Conservation (phyloP, 2,329 filamentous ascomycete species). For the Cladosporium sp. region DNA sequence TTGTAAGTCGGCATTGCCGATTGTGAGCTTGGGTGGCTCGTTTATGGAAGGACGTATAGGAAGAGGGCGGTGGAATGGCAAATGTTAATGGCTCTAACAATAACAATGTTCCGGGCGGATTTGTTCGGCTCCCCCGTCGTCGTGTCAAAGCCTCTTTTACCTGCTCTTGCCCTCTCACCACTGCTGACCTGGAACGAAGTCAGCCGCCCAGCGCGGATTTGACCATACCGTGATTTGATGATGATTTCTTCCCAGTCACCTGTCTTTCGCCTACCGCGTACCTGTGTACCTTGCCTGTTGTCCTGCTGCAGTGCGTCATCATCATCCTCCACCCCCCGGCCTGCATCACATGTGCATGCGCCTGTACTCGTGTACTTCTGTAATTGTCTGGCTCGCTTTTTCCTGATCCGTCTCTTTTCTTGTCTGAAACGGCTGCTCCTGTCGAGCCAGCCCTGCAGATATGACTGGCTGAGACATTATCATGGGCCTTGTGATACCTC, state of each 20-base stretch:
- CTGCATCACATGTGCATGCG: constrained; percentile 7
- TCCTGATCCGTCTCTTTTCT: neutral
- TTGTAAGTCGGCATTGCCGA: too few relatives aligned
- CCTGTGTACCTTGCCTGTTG: constrained; percentile 3
- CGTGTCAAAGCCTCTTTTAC: too few relatives aligned
- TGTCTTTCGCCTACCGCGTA: too few relatives aligned
- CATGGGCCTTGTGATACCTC: constrained; percentile 2
- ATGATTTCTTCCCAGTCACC: too few relatives aligned
- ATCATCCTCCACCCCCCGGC: neutral
- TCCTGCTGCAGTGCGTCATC: constrained; percentile 3
- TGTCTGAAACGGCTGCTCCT: neutral
- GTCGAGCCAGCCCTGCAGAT: constrained; percentile 1
- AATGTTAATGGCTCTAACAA: too few relatives aligned
- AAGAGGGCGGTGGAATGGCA: too few relatives aligned
- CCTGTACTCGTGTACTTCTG: neutral
- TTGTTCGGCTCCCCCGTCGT: constrained; percentile 2
- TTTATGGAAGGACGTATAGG: too few relatives aligned
- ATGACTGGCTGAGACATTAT: neutral
- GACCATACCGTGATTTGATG: too few relatives aligned
- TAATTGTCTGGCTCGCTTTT: neutral
- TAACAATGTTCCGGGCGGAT: neutral
- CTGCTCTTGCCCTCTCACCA: too few relatives aligned
- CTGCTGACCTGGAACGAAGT: too few relatives aligned
- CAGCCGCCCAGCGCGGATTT: too few relatives aligned
- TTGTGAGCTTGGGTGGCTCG: too few relatives aligned